Evolutionary conservation across 2,329 filamentous ascomycete genomes (phyloP).

Genomic region (Berkeleyomyces rouxiae): DNA sequence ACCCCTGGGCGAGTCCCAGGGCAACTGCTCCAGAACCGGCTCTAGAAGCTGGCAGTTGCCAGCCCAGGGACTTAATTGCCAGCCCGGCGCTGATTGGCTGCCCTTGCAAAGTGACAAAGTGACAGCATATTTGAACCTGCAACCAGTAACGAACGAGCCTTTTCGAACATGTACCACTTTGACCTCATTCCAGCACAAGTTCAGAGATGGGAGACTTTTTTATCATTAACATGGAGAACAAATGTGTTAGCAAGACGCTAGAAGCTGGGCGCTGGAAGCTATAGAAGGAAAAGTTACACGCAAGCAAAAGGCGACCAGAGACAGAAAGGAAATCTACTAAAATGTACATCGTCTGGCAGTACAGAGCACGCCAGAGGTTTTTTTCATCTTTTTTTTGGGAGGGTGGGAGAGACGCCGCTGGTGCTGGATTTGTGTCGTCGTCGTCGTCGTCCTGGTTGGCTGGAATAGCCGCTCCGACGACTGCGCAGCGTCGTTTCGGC

Average conservation of each 20-base stretch:
- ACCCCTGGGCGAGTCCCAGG: neutral
- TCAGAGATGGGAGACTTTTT: neutral
- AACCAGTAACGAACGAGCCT: neutral
- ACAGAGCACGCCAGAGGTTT: neutral
- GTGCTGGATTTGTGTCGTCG: neutral
- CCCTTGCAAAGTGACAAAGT: neutral
- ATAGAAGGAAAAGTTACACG: too few relatives aligned
- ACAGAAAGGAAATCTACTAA: neutral
- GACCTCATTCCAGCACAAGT: neutral
- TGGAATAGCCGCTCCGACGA: neutral
- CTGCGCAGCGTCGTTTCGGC: neutral
- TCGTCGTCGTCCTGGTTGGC: neutral
- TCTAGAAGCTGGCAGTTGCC: too few relatives aligned
- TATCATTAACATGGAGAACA: neutral
- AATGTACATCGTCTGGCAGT: constrained; percentile 3
- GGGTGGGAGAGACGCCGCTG: too few relatives aligned
- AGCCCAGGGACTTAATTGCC: neutral
- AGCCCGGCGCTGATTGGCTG: neutral
- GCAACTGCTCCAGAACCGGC: neutral
- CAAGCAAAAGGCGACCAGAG: neutral
- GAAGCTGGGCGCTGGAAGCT: neutral
- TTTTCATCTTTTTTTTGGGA: neutral
- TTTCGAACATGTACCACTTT: neutral
- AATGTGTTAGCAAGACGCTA: neutral
- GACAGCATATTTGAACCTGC: too few relatives aligned